Evolutionary conservation across 441 rosid species (phyloP), one percentile per base, ranked within the genome.

Genomic region (Pelargonium australe): DNA sequence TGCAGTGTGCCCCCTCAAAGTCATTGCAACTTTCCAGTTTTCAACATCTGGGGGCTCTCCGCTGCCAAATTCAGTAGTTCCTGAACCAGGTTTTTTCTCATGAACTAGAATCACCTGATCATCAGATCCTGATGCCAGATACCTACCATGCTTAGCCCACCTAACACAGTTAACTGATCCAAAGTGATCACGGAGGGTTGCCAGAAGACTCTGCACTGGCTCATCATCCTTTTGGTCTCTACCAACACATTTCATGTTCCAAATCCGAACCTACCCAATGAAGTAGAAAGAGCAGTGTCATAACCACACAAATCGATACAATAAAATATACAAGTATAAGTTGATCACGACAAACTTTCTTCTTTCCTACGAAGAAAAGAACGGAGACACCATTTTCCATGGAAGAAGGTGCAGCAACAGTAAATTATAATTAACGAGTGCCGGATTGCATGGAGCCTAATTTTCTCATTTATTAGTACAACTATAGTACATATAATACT

Each of bases 121-220:
- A 76, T 95, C 99, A 72, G 99, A 95, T 31, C 97, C 97, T 12
- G 99, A 92, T 64, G 99, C 99, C 69, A 95, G 80, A 66, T 78
- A 87, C 53, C 93, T 83, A 12, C 97, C 90, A 74, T 92, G 91
- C 84, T 92, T 95, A 31, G 99, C 98, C 98, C 99, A 95, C 78
- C 99, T 85, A 71, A 95, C 96, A 78, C 99, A 95, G 80, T 95
- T 95, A 19, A 95, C 99, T 9, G 98, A 95, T 47, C 98, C 99
- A 79, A 92, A 95, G 77, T 95, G 99, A 80, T 90, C 99, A 14
- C 96, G 93, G 19, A 92, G 88, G 51, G 95, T 95, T 64, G 99
- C 99, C 34, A 95, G 92, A 77, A 95, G 97, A 85, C 91, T 83
- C 72, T 85, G 87, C 17, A 82, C 79, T 57, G 89, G 73, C 71